Conservation (phyloP, 495 filamentous ascomycete species). For the Penicillium cataractarum region DNA sequence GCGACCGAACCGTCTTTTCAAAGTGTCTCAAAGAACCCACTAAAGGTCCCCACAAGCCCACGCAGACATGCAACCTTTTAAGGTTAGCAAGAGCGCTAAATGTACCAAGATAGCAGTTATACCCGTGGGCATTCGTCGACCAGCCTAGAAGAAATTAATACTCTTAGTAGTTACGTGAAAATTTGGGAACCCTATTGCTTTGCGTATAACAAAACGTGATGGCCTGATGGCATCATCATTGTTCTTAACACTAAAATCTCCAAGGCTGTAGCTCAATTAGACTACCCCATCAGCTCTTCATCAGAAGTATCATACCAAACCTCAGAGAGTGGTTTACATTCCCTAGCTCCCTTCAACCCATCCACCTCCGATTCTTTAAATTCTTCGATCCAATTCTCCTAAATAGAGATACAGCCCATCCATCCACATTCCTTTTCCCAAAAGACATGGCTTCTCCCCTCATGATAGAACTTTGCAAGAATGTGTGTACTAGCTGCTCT, state of each 20-base stretch:
- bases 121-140: neutral
- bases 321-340: neutral
- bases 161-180: too few relatives aligned
- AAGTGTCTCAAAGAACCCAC: neutral
- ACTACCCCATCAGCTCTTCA: neutral
- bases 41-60: neutral
- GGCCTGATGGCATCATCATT: neutral
- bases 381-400: neutral
- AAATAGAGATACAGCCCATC: neutral
- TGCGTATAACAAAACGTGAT: too few relatives aligned
- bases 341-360: neutral
- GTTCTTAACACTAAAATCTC: neutral
- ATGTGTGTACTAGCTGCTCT: neutral
- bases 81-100: neutral
- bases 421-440: neutral
- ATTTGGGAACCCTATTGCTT: too few relatives aligned
- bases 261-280: neutral
- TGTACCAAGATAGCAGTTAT: slow-evolving; percentile 1
- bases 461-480: neutral
- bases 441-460: neutral
- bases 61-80: neutral
- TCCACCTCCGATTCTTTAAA: neutral
- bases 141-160: neutral
- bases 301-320: neutral
- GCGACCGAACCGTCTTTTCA: neutral